Evolutionary conservation across 768 basidiomycete species (phyloP).

Genomic region (Gymnopilus dilepis): DNA sequence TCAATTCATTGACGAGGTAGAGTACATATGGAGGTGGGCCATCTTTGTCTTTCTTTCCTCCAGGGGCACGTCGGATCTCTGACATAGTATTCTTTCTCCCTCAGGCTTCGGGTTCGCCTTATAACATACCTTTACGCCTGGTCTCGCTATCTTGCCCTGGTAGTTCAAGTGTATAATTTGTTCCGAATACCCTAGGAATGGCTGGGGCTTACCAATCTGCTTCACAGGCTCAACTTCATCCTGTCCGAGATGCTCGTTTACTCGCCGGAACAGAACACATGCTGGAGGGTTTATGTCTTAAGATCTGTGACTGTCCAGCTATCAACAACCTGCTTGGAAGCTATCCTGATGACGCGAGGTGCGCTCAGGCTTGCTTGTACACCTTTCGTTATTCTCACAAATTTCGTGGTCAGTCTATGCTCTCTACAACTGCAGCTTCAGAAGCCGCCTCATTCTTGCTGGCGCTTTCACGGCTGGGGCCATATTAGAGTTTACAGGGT

Average conservation of each 20-base stretch:
- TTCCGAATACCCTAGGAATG: too few relatives aligned
- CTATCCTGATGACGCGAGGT: slow-evolving; percentile 17
- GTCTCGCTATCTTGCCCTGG: slow-evolving; percentile 17
- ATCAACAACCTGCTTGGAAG: slow-evolving; percentile 18
- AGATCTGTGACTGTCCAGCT: slow-evolving; percentile 16
- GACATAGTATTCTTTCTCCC: too few relatives aligned
- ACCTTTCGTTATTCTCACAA: too few relatives aligned
- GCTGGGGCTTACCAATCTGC: too few relatives aligned
- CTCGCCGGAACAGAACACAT: slow-evolving; percentile 2
- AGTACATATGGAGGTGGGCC: slow-evolving; percentile 19
- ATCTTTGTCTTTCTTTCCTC: neutral
- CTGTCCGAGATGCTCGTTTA: slow-evolving; percentile 10
- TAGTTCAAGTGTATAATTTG: slow-evolving; percentile 11
- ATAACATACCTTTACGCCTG: slow-evolving; percentile 21
- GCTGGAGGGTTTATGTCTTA: slow-evolving; percentile 4
- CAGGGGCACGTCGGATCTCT: too few relatives aligned
- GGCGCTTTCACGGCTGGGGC: neutral
- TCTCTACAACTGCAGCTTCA: slow-evolving; percentile 12
- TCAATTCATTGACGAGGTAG: slow-evolving; percentile 16
- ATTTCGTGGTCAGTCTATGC: slow-evolving; percentile 26
- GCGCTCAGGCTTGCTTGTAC: neutral
- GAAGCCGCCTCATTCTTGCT: neutral
- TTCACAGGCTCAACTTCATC: slow-evolving; percentile 11
- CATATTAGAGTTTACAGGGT: slow-evolving; percentile 2
- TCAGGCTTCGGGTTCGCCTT: slow-evolving; percentile 13